Percentiles rank a stretch among this genome's conserved stretches.
phyloP scores from a whole-genome alignment of 169 alveolate species.

The Plasmodium vivax region DNA sequence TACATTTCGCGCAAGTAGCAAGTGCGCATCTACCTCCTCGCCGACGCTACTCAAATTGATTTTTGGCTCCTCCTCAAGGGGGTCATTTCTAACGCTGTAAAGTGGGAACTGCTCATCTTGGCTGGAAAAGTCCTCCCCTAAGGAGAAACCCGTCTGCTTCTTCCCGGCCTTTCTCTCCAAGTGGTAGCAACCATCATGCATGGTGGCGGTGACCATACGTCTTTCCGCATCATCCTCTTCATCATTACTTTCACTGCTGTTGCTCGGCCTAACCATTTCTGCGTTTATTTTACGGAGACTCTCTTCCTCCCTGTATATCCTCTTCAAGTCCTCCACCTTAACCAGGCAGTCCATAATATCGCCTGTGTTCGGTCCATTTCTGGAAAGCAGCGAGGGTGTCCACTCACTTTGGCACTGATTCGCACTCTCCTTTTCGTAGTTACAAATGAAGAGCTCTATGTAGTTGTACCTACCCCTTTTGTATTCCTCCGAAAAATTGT shows the following conservation, averaged over 20 bases:
- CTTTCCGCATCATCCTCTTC: neutral
- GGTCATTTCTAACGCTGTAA: neutral
- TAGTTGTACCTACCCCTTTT: conserved; percentile 36
- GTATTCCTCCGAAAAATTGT: conserved; percentile 39
- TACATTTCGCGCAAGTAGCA: neutral
- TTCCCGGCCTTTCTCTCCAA: neutral
- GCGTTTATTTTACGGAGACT: neutral
- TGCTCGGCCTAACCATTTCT: neutral
- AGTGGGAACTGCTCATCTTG: neutral
- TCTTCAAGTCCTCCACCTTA: conserved; percentile 26
- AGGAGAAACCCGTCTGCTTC: neutral
- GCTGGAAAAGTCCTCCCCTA: neutral
- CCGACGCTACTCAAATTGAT: neutral
- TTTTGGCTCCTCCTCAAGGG: neutral
- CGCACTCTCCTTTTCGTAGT: neutral
- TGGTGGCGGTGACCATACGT: neutral
- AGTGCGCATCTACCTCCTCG: neutral
- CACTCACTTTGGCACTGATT: neutral
- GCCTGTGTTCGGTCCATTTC: neutral
- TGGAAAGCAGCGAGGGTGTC: neutral
- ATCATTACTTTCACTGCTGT: neutral
- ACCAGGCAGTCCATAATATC: conserved; percentile 15
- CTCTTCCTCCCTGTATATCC: neutral
- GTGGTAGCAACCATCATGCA: neutral
- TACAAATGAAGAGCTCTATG: conserved; percentile 38